Base-by-base conservation (phyloP, 1,284 basidiomycete species). In the Leccinum brunneo-olivaceum region DNA sequence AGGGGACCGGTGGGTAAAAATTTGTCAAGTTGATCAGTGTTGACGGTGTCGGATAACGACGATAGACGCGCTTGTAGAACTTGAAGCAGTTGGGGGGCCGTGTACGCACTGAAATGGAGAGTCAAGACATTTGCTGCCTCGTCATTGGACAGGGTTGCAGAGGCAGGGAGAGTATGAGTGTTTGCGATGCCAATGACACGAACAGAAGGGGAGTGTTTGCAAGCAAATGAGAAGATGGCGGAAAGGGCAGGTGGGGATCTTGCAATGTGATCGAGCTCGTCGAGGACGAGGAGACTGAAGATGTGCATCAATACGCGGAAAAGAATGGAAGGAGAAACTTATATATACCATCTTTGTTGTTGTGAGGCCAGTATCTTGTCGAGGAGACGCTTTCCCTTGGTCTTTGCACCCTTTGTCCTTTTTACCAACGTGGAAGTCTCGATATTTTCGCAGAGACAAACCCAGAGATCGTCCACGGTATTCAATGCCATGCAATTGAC, bases 401-500 rank as follows among this genome's bases (percentile, higher is more conserved):
- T 67, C 50, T 71, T 74, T 14, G 19, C 19, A 21, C 48, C 39
- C 45, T 68, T 79, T 50, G 62, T 73, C 30, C 58, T 49, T 20
- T 65, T 64, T 20, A 64, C 51, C 37, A 66, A 52, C 41, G 68
- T 68, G 10, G 51, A 48, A 11, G 51, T 55, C 25, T 58, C 61
- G 18, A 89, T 58, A 45, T 77, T 77, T 50, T 85, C 80, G 19
- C 72, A 62, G 29, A 89, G 67, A 29, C 76, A 71, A 36, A 79
- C 73, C 82, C 84, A 89, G 34, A 90, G 69, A n/a, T 72, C 70
- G 46, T 84, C 81, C 34, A 82, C 61, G 44, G 64, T 70, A 35
- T 71, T 72, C 38, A 89, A 63, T 3, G 81, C 79, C 83, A 90
- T 88, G 60, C 87, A 90, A 53, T 90, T 90, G 50, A 90, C 66